phyloP scores from a whole-genome alignment of 495 filamentous ascomycete species.

The Penicillium desertorum region DNA sequence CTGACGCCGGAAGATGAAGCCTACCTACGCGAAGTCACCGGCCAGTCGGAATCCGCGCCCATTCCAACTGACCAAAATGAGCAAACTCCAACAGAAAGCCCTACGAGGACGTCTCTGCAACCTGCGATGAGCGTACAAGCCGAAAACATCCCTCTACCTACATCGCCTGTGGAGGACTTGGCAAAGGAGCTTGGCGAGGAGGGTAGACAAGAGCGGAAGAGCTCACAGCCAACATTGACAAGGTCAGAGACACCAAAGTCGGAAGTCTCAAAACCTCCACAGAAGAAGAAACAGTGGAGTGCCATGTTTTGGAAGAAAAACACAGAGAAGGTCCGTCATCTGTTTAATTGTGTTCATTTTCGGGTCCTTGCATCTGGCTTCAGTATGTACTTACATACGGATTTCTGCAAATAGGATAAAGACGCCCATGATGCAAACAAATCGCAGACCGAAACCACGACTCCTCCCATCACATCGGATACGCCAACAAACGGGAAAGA shows the following conservation, averaged over 20 bases:
- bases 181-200: slow-evolving; percentile 39
- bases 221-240: slow-evolving; percentile 20
- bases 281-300: slow-evolving; percentile 50
- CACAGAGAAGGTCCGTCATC: slow-evolving; percentile 35
- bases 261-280: slow-evolving; percentile 21
- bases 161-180: slow-evolving; percentile 42
- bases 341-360: neutral
- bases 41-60: slow-evolving; percentile 26
- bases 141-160: slow-evolving; percentile 38
- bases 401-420: slow-evolving; percentile 11
- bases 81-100: neutral
- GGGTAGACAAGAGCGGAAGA: slow-evolving; percentile 28
- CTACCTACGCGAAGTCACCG: slow-evolving; percentile 52
- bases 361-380: neutral
- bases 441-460: slow-evolving; percentile 9
- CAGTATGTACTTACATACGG: slow-evolving; percentile 6
- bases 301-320: slow-evolving; percentile 43
- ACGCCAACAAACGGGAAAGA: slow-evolving; percentile 35
- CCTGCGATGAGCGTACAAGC: slow-evolving; percentile 25
- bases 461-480: slow-evolving; percentile 11
- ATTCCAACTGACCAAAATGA: slow-evolving; percentile 10
- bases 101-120: slow-evolving; percentile 8
- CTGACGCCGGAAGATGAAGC: slow-evolving; percentile 56
- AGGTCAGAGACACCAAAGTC: slow-evolving; percentile 23
- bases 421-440: neutral